Evolutionary conservation across 192 early-diverging fungal species (phyloP).

Genomic region (Coemansia sp.): DNA sequence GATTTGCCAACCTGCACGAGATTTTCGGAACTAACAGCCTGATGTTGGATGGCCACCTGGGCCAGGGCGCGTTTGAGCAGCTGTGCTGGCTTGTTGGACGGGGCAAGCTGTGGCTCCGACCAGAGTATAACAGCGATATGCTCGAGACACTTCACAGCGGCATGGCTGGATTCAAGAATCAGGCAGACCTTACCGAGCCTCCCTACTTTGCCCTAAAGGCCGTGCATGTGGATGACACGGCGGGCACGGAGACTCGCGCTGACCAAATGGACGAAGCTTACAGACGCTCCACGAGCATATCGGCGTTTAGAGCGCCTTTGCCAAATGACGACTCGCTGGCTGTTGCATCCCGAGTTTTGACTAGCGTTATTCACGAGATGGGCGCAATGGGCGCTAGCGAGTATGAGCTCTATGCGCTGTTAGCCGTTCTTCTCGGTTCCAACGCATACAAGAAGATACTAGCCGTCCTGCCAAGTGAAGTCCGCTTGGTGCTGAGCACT

Average conservation of each 20-base stretch:
- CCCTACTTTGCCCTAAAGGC: neutral
- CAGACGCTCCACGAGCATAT: neutral
- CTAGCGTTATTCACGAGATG: slow-evolving; percentile 9
- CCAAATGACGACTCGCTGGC: slow-evolving; percentile 4
- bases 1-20: neutral
- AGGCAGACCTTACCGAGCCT: too few species aligned
- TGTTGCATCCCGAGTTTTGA: slow-evolving; percentile 10
- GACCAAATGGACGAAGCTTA: neutral
- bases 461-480: neutral
- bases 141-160: neutral
- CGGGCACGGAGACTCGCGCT: neutral
- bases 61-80: slow-evolving; percentile 10
- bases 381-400: slow-evolving; percentile 28
- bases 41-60: slow-evolving; percentile 3
- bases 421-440: slow-evolving; percentile 1
- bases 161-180: slow-evolving; percentile 21
- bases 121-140: slow-evolving; percentile 3
- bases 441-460: neutral
- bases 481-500: neutral
- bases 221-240: neutral
- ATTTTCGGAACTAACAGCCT: neutral
- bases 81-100: slow-evolving; percentile 17
- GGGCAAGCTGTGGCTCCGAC: slow-evolving; percentile 37
- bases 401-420: slow-evolving; percentile 20
- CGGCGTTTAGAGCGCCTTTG: neutral